These are phyloP conservation scores for Fraxinus quadrangulata DNA, from an alignment of 257 asterid genomes.

Conservation along the genomic window DNA sequence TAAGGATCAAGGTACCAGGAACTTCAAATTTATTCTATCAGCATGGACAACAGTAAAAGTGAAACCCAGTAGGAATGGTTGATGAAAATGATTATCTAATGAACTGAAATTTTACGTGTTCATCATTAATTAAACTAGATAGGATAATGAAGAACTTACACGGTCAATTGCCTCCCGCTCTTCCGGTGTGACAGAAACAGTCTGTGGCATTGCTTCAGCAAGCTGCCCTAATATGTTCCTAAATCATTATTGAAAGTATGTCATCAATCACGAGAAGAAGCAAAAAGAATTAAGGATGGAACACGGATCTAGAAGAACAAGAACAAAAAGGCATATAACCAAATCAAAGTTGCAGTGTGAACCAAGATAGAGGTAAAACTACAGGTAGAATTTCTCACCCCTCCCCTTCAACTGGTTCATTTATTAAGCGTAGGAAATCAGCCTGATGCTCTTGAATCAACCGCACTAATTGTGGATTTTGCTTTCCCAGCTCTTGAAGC, in stretches of 20 bases:
- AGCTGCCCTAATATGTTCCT: neutral
- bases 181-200: neutral
- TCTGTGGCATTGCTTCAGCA: neutral
- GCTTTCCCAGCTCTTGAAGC: constrained; percentile 62
- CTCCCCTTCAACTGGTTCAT: constrained; percentile 62
- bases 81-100: neutral
- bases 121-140: neutral
- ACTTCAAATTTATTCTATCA: neutral
- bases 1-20: neutral
- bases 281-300: neutral
- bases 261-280: neutral
- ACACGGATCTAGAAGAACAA: neutral
- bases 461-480: constrained; percentile 53
- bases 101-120: neutral
- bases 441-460: constrained; percentile 59
- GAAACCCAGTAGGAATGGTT: neutral
- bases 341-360: neutral
- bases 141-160: neutral
- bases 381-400: constrained; percentile 42
- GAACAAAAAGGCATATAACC: neutral
- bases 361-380: constrained; percentile 1
- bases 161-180: neutral
- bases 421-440: constrained; percentile 54
- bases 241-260: neutral
- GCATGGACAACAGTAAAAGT: neutral